Percentiles rank a stretch among this genome's conserved stretches.
phyloP scores from a whole-genome alignment of 2,329 filamentous ascomycete species.

The Exophiala sp. region DNA sequence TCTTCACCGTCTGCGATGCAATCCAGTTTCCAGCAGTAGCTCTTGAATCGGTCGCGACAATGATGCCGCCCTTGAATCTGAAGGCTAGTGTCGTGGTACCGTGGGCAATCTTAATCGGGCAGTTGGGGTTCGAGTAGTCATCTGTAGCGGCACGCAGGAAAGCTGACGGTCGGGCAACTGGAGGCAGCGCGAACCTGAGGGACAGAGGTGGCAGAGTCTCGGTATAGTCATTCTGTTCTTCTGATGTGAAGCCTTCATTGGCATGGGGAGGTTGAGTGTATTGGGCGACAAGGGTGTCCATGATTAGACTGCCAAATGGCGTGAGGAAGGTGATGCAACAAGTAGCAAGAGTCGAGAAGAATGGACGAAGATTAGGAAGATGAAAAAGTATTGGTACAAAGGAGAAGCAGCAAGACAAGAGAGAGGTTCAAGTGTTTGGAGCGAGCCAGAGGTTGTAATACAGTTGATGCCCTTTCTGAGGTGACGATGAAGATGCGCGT shows the following conservation, averaged over 20 bases:
- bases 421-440: not conserved
- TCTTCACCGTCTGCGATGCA: constrained; percentile 98
- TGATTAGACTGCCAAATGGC: constrained; percentile 39
- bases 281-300: constrained; percentile 89
- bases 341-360: not conserved
- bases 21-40: constrained; percentile 99
- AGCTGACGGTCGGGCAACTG: constrained; percentile 72
- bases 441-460: not conserved
- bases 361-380: not conserved
- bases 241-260: constrained; percentile 64
- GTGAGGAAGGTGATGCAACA: not conserved
- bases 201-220: constrained; percentile 70
- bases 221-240: constrained; percentile 67
- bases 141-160: constrained; percentile 97
- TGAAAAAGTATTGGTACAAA: constrained; percentile 11
- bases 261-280: constrained; percentile 76
- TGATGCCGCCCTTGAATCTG: constrained; percentile 96
- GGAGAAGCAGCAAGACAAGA: not conserved
- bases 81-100: constrained; percentile 97
- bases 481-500: constrained; percentile 3
- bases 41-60: constrained; percentile 95
- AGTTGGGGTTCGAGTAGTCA: constrained; percentile 92
- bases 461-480: not conserved
- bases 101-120: constrained; percentile 98
- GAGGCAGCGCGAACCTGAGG: constrained; percentile 91